phyloP scores from a whole-genome alignment of 768 basidiomycete genomes.

The Lyophyllum decastes region DNA sequence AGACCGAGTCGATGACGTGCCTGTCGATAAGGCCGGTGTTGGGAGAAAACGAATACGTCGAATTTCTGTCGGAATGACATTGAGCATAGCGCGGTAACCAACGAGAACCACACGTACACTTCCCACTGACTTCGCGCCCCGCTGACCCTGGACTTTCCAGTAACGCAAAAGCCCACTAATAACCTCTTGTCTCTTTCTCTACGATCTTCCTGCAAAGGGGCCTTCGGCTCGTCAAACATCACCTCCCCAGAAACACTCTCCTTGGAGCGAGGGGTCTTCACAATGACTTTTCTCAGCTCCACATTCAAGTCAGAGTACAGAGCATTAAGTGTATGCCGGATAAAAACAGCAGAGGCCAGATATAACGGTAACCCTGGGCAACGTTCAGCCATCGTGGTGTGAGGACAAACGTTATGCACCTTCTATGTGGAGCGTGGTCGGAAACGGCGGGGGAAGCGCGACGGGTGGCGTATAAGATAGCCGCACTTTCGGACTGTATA shows the following conservation, averaged over 20 bases:
- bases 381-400: not conserved
- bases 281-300: constrained; percentile 49
- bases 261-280: constrained; percentile 29
- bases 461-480: constrained; percentile 71
- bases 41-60: constrained; percentile 76
- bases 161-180: constrained; percentile 53
- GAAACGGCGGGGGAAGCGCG: constrained; percentile 67
- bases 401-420: constrained; percentile 40
- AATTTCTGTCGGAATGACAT: constrained; percentile 44
- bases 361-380: constrained; percentile 68
- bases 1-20: constrained; percentile 75
- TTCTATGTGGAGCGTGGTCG: constrained; percentile 68
- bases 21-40: constrained; percentile 59
- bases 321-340: constrained; percentile 75
- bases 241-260: not conserved
- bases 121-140: constrained; percentile 69
- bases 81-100: constrained; percentile 2
- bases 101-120: constrained; percentile 49
- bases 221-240: not conserved
- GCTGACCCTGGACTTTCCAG: constrained; percentile 64
- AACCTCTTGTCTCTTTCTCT: constrained; percentile 58
- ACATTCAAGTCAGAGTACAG: constrained; percentile 69
- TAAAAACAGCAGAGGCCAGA: constrained; percentile 65
- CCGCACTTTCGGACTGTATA: constrained; percentile 66
- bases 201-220: constrained; percentile 9